Conservation (phyloP, 257 asterid species). For the Anisodus acutangulus region DNA sequence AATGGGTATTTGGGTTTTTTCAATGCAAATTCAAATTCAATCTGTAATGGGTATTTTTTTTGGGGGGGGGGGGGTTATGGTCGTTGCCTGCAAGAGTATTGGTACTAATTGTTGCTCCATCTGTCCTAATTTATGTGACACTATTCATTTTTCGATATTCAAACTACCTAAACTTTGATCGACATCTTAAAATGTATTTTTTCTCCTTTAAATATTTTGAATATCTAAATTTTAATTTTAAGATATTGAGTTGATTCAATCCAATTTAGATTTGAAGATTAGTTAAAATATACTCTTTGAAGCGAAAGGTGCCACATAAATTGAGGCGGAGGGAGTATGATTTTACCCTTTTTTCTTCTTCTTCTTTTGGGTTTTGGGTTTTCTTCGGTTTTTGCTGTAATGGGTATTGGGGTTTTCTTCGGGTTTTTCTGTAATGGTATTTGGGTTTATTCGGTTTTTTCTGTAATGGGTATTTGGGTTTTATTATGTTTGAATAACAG, state of each 20-base stretch:
- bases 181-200: background rate
- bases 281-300: background rate
- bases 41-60: background rate
- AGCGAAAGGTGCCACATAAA: background rate
- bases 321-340: background rate
- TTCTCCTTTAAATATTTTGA: too few relatives aligned
- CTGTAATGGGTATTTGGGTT: conserved; percentile 25
- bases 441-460: conserved; percentile 10
- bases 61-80: background rate
- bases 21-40: background rate
- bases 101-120: background rate
- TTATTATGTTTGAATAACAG: conserved; percentile 20
- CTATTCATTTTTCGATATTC: background rate
- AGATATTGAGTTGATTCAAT: background rate
- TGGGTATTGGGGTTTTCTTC: conserved; percentile 22
- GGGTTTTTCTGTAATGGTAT: background rate
- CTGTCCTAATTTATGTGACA: background rate
- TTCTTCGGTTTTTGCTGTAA: background rate
- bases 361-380: background rate
- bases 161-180: background rate
- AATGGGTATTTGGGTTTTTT: conserved; percentile 20
- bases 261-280: background rate
- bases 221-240: background rate
- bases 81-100: background rate
- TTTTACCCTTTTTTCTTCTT: background rate